Conservation (phyloP, 108 stramenopile species). For the Aurantiochytrium sp. region DNA sequence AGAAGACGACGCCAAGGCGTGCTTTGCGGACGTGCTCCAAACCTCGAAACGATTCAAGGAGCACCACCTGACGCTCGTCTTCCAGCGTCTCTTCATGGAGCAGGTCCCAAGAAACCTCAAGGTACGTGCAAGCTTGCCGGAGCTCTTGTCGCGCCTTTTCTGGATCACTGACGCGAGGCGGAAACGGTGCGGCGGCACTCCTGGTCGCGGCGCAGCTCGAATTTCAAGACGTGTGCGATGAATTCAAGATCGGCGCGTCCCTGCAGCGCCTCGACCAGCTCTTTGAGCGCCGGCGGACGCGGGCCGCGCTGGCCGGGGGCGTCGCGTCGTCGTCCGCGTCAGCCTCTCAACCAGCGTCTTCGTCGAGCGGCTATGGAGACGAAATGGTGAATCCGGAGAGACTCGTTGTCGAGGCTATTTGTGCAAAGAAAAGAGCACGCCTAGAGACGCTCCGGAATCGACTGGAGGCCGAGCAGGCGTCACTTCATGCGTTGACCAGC, state of each 20-base stretch:
- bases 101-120: not conserved
- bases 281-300: not conserved
- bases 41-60: not conserved
- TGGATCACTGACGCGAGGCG: no score
- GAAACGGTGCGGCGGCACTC: no score
- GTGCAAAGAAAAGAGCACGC: not conserved
- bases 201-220: not conserved
- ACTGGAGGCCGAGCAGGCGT: not conserved
- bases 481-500: not conserved
- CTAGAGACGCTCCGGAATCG: not conserved
- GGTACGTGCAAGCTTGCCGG: not conserved
- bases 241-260: not conserved
- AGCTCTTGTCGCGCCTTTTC: no score
- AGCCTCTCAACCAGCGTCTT: no score
- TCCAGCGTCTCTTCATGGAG: not conserved
- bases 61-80: not conserved
- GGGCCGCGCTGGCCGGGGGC: not conserved
- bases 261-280: not conserved
- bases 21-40: not conserved
- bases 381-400: not conserved
- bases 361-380: not conserved
- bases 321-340: no score
- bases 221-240: not conserved
- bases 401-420: not conserved
- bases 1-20: not conserved